Conservation (phyloP, 768 basidiomycete genomes). For the Pisolithus sp. region DNA sequence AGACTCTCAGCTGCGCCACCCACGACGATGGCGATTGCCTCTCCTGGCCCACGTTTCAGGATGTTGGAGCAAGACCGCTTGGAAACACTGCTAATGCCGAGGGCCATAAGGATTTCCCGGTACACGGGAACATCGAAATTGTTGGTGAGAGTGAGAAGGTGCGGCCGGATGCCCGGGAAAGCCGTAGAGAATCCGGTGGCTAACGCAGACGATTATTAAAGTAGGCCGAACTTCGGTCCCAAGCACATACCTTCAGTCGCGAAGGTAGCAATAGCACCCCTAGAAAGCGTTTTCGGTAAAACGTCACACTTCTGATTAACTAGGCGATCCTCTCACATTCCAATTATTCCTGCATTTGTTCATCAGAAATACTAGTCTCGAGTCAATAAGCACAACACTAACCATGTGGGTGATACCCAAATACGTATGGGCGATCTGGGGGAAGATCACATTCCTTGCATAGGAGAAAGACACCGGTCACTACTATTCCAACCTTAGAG, state of each 20-base stretch:
- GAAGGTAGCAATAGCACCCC: constrained; percentile 95
- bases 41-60: constrained; percentile 50
- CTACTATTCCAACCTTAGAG: background rate
- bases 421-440: constrained; percentile 87
- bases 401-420: constrained; percentile 99
- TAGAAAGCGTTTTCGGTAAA: constrained; percentile 21
- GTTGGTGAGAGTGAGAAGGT: constrained; percentile 82
- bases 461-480: background rate
- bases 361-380: constrained; percentile 1
- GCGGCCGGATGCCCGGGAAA: constrained; percentile 89
- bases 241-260: constrained; percentile 74
- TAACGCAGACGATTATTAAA: constrained; percentile 22
- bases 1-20: constrained; percentile 95
- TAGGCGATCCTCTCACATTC: constrained; percentile 60
- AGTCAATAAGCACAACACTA: constrained; percentile 14
- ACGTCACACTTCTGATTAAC: background rate
- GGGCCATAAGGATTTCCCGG: constrained; percentile 79
- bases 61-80: constrained; percentile 89
- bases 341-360: constrained; percentile 76
- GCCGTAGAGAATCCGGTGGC: constrained; percentile 85
- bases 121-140: constrained; percentile 94
- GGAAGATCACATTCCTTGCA: constrained; percentile 79
- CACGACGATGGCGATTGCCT: constrained; percentile 89
- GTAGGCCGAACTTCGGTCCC: background rate
- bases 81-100: constrained; percentile 92